phyloP scores from a whole-genome alignment of 305 asterid genomes.

The Solanum hybrid region DNA sequence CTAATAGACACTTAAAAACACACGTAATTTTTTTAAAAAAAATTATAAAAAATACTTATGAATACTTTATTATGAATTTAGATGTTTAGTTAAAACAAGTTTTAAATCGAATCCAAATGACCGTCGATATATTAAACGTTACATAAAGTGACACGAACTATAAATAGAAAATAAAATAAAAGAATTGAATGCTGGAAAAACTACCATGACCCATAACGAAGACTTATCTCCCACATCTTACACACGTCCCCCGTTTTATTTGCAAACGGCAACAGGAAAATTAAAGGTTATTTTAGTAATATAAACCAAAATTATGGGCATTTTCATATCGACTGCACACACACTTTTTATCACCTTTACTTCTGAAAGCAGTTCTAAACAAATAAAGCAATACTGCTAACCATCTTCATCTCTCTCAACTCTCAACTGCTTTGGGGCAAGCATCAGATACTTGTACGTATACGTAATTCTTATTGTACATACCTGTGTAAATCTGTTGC shows the following conservation, averaged over 20 bases:
- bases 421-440: slow-evolving; percentile 1
- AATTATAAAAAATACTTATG: too few species aligned
- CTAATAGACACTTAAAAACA: too few species aligned
- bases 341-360: background rate
- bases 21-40: too few species aligned
- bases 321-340: background rate
- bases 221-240: background rate
- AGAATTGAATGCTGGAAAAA: too few species aligned
- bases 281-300: slow-evolving; percentile 7
- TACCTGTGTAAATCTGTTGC: background rate
- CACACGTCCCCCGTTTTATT: background rate
- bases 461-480: background rate
- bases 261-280: background rate
- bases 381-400: background rate
- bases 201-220: background rate
- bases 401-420: background rate
- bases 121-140: background rate
- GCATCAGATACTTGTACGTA: slow-evolving; percentile 1
- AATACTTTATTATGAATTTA: too few species aligned
- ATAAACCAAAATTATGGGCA: background rate
- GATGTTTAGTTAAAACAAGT: too few species aligned
- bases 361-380: background rate
- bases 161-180: too few species aligned
- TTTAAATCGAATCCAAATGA: too few species aligned
- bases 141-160: too few species aligned